Base-by-base conservation (phyloP, 805 yeast genomes). In the Torulaspora microellipsoides region DNA sequence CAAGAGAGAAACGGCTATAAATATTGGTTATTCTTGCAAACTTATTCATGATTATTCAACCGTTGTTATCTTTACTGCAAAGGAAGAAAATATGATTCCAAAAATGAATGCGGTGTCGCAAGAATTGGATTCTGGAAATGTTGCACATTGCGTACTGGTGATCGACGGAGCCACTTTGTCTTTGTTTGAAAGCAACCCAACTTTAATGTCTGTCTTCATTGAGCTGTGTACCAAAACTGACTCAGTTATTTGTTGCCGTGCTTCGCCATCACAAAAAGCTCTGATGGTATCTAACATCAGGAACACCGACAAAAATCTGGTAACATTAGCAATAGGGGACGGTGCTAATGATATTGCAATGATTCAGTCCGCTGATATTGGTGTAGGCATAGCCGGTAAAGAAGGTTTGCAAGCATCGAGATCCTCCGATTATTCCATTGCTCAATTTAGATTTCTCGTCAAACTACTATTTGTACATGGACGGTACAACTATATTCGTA, bases 271-370 rank as follows among this genome's bases (percentile, higher is more conserved):
- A 0, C 99, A 93, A 64, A 93, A 93, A 67, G 96, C 98, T 0
- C 70, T 76, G 25, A 81, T 93, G 86, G 98, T 93, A 2, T 65
- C 78, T 23, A 74, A 81, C 28, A 88, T 95, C n/a, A 73, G 98
- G 40, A 69, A 73, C n/a, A 68, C 82, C 45, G 76, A 83, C 55
- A 80, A 74, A 38, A 67, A 67, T 1, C 75, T 85, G 32, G 96
- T 93, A 5, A 88, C 97, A 0, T 72, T 93, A 48, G 99, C 99
- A 0, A 85, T 93, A 60, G 99, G 99, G 7, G 99, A 93, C 67
- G 99, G 99, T 51, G 99, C 99, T 2, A 93, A 93, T 61, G 99
- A 93, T 65, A 90, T 93, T 60, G 98, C 99, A 1, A 93, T 93
- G 99, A 93, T 93, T 49, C 97, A 93, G 68, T 84, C 95, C 58